Base-by-base conservation (phyloP, 1,284 basidiomycete species). In the Cutaneotrichosporon dermatis region DNA sequence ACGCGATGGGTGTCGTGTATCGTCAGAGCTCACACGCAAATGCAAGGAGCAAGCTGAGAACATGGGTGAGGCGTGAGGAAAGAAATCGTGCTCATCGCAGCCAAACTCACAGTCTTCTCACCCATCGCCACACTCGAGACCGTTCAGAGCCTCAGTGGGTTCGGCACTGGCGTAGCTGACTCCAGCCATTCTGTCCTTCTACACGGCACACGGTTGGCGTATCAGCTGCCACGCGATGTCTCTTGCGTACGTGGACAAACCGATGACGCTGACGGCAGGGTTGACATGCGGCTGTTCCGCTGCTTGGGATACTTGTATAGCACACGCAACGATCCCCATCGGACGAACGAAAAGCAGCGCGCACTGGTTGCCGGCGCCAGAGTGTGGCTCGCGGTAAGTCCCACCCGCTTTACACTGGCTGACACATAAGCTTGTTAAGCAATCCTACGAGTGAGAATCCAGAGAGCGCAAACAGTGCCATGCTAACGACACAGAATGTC, bases 221-320 rank as follows among this genome's bases (percentile, higher is more conserved):
- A 64, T 61, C 6, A 63, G 65, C 51, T 58, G 65, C 41, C 70
- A 69, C 42, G 66, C 68, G 4, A 46, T 71, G 50, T 65, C 65
- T 6, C 62, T 71, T n/a, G 70, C 65, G 56, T 54, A 34, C 15
- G 53, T 36, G 2, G 7, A 15, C 2, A 6, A 10, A 8, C 10
- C 4, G 53, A 16, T 9, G 4, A 13, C 4, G n/a, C 53, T 54
- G 43, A 54, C 42, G 12, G 10, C 43, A 54, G 53, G n/a, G 68
- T 67, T 37, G 69, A 71, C 54, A 68, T 71, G 67, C 63, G 66
- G 6, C 57, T 71, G 8, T 65, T 68, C 58, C 60, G 60, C 33
- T 70, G 70, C 55, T 44, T 71, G 37, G 61, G 61, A 1, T 62
- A 59, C 34, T 56, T 69, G 13, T 62, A 60, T n/a, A 57, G 61